A percentile compares a stretch with the other conserved stretches of the same genome.
phyloP scores from a whole-genome alignment of 1,284 basidiomycete genomes.

The Apiotrichum porosum region DNA sequence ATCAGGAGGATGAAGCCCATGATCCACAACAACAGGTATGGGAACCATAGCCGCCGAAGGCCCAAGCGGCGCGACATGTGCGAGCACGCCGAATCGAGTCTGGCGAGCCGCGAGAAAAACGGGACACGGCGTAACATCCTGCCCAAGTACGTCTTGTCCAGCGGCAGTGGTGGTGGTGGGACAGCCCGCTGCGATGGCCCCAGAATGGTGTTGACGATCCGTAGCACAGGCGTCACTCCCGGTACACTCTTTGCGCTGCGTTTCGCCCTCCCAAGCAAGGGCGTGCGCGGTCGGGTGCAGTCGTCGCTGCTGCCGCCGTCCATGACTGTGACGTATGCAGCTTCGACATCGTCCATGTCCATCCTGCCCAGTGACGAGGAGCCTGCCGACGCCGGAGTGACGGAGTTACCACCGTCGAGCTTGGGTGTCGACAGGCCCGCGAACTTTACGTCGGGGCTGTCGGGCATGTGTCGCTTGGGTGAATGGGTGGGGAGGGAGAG shows the following conservation, averaged over 20 bases:
- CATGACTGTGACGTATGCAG: not conserved
- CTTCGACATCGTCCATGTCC: not conserved
- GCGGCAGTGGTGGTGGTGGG: not conserved
- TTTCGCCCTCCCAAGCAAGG: not conserved
- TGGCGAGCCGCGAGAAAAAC: not conserved
- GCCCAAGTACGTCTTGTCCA: not conserved
- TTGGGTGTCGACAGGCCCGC: too few species aligned
- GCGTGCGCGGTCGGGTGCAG: not conserved
- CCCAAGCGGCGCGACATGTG: not conserved
- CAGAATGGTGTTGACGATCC: slow-evolving; percentile 1
- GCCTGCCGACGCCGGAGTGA: too few species aligned
- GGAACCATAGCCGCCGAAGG: slow-evolving; percentile 11
- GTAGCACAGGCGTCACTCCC: not conserved
- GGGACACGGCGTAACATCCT: not conserved
- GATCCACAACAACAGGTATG: slow-evolving; percentile 30
- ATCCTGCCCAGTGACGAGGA: not conserved
- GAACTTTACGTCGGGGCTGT: too few species aligned
- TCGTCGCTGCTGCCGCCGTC: not conserved
- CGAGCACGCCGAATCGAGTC: slow-evolving; percentile 3
- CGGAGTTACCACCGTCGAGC: too few species aligned
- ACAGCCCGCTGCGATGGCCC: slow-evolving; percentile 3
- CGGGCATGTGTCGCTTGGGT: too few species aligned
- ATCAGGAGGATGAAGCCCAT: slow-evolving; percentile 33
- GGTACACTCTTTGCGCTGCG: not conserved
- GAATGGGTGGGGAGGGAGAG: too few species aligned